Base-by-base conservation (phyloP, 495 filamentous ascomycete species). In the Cercophora sp. region DNA sequence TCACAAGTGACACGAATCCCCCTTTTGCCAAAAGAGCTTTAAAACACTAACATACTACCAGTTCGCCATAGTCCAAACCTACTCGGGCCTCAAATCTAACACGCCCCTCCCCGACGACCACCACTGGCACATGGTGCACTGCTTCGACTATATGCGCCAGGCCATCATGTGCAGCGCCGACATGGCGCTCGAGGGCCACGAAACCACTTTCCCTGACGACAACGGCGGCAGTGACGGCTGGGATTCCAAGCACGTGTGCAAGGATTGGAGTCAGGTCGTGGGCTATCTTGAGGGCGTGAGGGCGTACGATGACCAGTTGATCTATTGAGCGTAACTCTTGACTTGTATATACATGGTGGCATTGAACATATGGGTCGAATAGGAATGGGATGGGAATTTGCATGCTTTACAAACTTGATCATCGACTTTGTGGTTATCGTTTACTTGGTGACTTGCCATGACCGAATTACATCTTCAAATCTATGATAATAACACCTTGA, bases 61-160 rank as follows among this genome's bases (percentile, higher is more conserved):
- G 64, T 76, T 70, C 51, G 70, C 73, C 45, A 65, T 76, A 42
- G 71, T 69, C 5, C 67, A 76, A 37, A 71, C 68, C 0, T 76
- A 74, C 59, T 74, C 70, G 8, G 71, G 69, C 16, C 55, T 76
- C 16, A 68, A 62, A 6, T 61, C 65, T 6, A 63, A 66, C 41
- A 59, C 63, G 29, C 45, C 65, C 16, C 56, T 76, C 25, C 71
- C 71, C 35, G 68, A 71, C 19, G 73, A 76, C 51, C 70, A 74
- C 59, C 71, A 76, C 49, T 74, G 73, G 73, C 73, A 76, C 49
- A 74, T 75, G 70, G 70, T 71, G 22, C 73, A 76, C 59, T 76
- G 73, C 61, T 74, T 76, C 51, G 72, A 75, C 52, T 75, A 75
- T 48, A 70, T 76, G 68, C 62, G 73, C 27, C 61, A 71, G 45